A percentile compares a stretch with the other conserved stretches of the same genome.
These are phyloP conservation scores for Euphorbia lathyris DNA, from an alignment of 345 rosid species.

Conservation along the genomic window DNA sequence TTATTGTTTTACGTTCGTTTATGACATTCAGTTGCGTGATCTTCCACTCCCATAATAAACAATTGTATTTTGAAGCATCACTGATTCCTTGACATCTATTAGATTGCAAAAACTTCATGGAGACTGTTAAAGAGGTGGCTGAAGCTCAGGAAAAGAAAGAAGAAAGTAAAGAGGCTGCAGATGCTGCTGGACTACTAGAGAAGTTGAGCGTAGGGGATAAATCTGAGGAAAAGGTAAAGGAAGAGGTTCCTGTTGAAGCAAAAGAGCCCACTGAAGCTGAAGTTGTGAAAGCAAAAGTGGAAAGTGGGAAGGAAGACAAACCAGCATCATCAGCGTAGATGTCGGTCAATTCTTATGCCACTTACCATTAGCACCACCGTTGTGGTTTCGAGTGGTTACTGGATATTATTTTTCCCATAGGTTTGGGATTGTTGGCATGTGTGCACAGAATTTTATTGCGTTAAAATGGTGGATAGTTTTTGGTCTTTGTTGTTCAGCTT, in stretches of 20 bases:
- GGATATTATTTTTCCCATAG: constrained; percentile 6
- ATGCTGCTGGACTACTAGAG: constrained; percentile 65
- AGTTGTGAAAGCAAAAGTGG: constrained; percentile 32
- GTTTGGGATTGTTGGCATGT: constrained; percentile 7
- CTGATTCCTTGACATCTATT: constrained; percentile 11
- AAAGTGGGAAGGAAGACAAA: constrained; percentile 45
- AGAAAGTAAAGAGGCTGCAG: constrained; percentile 63
- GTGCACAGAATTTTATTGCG: constrained; percentile 1
- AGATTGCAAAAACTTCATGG: constrained; percentile 91
- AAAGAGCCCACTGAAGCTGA: constrained; percentile 17
- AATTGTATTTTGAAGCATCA: neutral
- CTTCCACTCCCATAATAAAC: neutral
- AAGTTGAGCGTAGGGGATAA: constrained; percentile 66
- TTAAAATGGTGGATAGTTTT: constrained; percentile 8
- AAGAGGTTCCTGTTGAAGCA: constrained; percentile 32
- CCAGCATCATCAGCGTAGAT: constrained; percentile 34
- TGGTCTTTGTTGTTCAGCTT: constrained; percentile 1
- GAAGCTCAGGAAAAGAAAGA: constrained; percentile 54
- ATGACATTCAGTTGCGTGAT: neutral
- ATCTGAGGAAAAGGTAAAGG: constrained; percentile 25
- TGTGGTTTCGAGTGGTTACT: neutral
- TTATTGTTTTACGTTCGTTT: neutral
- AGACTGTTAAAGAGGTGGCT: constrained; percentile 64
- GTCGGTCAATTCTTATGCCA: neutral
- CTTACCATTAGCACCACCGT: neutral